Evolutionary conservation across 345 rosid species (phyloP), one percentile per base, ranked within the genome.

Genomic region (Brassica cretica): DNA sequence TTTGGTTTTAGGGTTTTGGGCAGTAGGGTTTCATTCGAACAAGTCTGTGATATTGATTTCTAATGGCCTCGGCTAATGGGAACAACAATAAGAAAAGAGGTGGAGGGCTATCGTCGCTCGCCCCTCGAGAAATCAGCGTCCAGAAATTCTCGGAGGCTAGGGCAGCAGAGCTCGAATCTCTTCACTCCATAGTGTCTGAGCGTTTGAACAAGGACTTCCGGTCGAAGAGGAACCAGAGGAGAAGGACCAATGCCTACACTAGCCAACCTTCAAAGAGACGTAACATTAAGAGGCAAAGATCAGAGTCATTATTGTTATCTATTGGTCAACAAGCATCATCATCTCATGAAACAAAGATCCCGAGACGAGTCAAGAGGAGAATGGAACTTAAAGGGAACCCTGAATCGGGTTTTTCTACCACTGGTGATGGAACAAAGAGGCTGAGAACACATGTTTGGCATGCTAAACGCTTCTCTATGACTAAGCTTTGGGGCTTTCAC

Each of bases 391-490:
- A 71, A 80, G 85, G 70, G 83, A 94, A 91, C 78, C 86, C 88
- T 12, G 72, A 71, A 56, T 82, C 74, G 33, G 98, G 93, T 5
- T 92, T 89, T 66, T 29, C 75, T 80, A 76, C 88, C 76, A 87
- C 97, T 5, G 89, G 93, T 8, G 97, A 94, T 69, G 95, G 93
- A 46, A 92, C 97, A 5, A 94, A 85, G 91, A 87, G 97, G 76
- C 81, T 91, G 64, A 89, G 95, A 75, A 94, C 97, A 8, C 98
- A 94, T 79, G 87, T 94, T 58, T 94, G 98, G 98, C 93, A 88
- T 74, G 90, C 95, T 5, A 94, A 94, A 85, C 88, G 97, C 18
- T 92, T 94, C 69, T 85, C 86, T 7, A 92, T 94, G 97, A 66
- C 84, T 56, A 94, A 92, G 86, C 85, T 84, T 53, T 92, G 97